phyloP scores from a whole-genome alignment of 352 stramenopile genomes.

The Albugo candida region DNA sequence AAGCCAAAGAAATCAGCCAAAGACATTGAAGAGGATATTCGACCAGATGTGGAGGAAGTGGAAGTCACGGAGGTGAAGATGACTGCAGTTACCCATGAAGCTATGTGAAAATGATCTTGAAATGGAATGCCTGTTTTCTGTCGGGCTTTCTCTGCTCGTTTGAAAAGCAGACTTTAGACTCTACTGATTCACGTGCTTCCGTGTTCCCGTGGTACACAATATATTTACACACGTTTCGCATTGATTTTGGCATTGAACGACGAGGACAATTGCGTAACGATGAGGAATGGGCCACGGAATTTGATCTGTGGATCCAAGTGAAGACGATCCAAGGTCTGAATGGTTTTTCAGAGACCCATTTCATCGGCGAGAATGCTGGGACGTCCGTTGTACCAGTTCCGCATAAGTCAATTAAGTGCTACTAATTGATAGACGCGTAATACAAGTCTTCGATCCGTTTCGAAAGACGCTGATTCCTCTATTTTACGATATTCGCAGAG shows the following conservation, averaged over 20 bases:
- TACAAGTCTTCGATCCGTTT: conserved; percentile 42
- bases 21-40: no score
- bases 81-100: no score
- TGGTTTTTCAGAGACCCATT: conserved; percentile 88
- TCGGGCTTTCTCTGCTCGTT: conserved; percentile 41
- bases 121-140: conserved; percentile 75
- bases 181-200: conserved; percentile 82
- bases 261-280: conserved; percentile 97
- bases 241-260: conserved; percentile 99
- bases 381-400: conserved; percentile 81
- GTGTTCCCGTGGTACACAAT: conserved; percentile 97
- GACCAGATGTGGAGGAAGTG: no score
- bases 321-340: conserved; percentile 83
- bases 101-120: conserved; percentile 81
- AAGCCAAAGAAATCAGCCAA: no score
- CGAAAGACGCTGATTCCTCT: conserved; percentile 58
- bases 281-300: conserved; percentile 88
- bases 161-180: conserved; percentile 90
- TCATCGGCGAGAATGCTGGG: conserved; percentile 78
- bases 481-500: conserved; percentile 73
- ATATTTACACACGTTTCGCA: conserved; percentile 96
- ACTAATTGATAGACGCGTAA: conserved; percentile 73
- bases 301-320: conserved; percentile 77
- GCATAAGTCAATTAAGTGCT: conserved; percentile 77
- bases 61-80: no score